These are phyloP conservation scores for Phoenix roebelenii DNA, from an alignment of 176 grass and related monocot species.

Conservation along the genomic window DNA sequence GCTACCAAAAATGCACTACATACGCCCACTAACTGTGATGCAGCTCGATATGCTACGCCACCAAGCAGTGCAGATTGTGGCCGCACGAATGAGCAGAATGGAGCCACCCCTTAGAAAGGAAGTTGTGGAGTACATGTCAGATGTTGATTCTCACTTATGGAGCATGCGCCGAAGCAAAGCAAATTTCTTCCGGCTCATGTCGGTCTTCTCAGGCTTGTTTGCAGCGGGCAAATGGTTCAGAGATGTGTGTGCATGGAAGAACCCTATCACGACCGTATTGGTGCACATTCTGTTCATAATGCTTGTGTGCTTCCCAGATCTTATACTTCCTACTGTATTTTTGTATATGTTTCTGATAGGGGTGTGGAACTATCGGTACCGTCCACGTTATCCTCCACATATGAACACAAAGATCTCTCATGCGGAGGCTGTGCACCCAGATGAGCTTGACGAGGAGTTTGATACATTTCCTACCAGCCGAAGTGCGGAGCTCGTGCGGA, in stretches of 20 bases:
- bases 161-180: constrained; percentile 97
- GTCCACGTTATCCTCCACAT: constrained; percentile 81
- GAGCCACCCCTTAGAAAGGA: constrained; percentile 90
- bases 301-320: constrained; percentile 93
- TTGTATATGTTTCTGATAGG: constrained; percentile 96
- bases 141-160: constrained; percentile 87
- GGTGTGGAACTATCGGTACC: constrained; percentile 89
- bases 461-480: constrained; percentile 68
- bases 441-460: constrained; percentile 92
- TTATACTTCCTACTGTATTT: constrained; percentile 78
- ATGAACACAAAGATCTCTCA: constrained; percentile 99
- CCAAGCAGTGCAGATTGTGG: constrained; percentile 87
- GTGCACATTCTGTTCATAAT: constrained; percentile 91
- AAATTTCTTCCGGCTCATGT: constrained; percentile 94
- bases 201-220: constrained; percentile 74
- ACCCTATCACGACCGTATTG: constrained; percentile 82
- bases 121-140: constrained; percentile 97
- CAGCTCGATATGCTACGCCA: constrained; percentile 73
- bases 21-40: constrained; percentile 73
- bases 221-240: constrained; percentile 74
- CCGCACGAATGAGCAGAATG: constrained; percentile 76
- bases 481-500: constrained; percentile 45
- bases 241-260: constrained; percentile 79
- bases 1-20: constrained; percentile 96
- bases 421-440: constrained; percentile 69